These are phyloP conservation scores for Ilyonectria destructans DNA, from an alignment of 2,329 filamentous ascomycete genomes.

Conservation along the genomic window DNA sequence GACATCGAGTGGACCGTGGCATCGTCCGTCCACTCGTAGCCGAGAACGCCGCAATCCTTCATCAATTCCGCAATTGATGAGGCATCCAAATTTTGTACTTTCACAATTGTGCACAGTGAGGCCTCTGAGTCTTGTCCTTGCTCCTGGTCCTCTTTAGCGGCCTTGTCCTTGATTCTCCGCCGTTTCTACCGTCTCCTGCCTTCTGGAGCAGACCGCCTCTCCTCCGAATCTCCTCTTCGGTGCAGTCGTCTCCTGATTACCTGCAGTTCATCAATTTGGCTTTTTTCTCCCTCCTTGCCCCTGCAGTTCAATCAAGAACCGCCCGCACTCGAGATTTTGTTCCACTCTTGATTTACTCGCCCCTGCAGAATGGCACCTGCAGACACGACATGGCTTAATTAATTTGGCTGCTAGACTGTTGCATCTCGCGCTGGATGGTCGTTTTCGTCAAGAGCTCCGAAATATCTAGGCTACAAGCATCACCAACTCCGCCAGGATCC, in stretches of 20 bases:
- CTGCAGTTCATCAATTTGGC: neutral
- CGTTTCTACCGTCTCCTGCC: constrained; percentile 13
- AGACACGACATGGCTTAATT: neutral
- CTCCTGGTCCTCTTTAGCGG: neutral
- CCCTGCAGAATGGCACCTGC: neutral
- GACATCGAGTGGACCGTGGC: constrained; percentile 33
- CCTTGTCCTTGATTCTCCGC: constrained; percentile 16
- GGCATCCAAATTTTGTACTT: neutral
- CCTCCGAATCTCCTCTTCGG: neutral
- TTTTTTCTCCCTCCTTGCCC: constrained; percentile 2
- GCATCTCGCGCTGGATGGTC: neutral
- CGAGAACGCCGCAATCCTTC: constrained; percentile 7
- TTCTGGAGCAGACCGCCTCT: neutral
- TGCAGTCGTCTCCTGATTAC: neutral
- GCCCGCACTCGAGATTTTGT: neutral
- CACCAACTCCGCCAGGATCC: constrained; percentile 9
- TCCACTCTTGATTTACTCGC: neutral
- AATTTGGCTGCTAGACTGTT: neutral
- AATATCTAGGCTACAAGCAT: neutral
- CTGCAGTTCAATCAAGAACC: constrained; percentile 13
- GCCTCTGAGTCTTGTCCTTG: neutral
- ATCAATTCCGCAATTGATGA: constrained; percentile 1
- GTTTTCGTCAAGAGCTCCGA: neutral
- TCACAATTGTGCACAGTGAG: neutral
- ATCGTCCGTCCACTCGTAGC: constrained; percentile 32